A percentile compares a stretch with the other conserved stretches of the same genome.
These are phyloP conservation scores for Flaveria linearis DNA, from an alignment of 129 eudicot species.

Conservation along the genomic window DNA sequence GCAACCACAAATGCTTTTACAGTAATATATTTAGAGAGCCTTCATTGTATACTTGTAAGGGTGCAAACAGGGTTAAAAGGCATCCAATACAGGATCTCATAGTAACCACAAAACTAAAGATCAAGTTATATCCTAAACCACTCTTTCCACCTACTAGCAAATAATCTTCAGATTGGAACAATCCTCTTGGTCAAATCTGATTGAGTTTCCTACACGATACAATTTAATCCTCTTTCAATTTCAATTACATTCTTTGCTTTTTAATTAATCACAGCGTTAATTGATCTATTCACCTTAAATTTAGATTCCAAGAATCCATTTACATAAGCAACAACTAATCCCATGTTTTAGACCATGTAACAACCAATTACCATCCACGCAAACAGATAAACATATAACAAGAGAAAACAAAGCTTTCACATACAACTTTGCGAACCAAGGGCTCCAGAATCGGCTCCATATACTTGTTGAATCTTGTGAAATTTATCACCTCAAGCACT, in stretches of 20 bases:
- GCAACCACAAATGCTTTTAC: background rate
- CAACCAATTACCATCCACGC: conserved; percentile 19
- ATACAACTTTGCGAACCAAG: conserved; percentile 83
- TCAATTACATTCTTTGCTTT: background rate
- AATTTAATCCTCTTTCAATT: background rate
- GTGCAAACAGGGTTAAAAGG: background rate
- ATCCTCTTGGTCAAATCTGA: background rate
- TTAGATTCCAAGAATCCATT: background rate
- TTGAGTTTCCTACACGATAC: background rate
- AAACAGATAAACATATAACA: conserved; percentile 25
- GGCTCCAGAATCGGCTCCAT: conserved; percentile 85
- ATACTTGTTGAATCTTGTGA: conserved; percentile 43
- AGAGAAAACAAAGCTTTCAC: conserved; percentile 26
- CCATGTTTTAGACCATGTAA: conserved; percentile 8
- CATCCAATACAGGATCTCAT: conserved; percentile 19
- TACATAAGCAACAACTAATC: background rate
- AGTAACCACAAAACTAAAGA: conserved; percentile 12
- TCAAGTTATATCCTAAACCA: background rate
- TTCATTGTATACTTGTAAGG: background rate
- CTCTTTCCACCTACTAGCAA: background rate
- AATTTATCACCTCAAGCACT: conserved; percentile 67
- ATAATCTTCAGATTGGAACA: conserved; percentile 3
- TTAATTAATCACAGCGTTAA: background rate
- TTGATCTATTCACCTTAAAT: conserved; percentile 20
- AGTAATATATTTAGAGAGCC: background rate